Base-by-base conservation (phyloP, 169 alveolate species). In the Eimeria sp. region DNA sequence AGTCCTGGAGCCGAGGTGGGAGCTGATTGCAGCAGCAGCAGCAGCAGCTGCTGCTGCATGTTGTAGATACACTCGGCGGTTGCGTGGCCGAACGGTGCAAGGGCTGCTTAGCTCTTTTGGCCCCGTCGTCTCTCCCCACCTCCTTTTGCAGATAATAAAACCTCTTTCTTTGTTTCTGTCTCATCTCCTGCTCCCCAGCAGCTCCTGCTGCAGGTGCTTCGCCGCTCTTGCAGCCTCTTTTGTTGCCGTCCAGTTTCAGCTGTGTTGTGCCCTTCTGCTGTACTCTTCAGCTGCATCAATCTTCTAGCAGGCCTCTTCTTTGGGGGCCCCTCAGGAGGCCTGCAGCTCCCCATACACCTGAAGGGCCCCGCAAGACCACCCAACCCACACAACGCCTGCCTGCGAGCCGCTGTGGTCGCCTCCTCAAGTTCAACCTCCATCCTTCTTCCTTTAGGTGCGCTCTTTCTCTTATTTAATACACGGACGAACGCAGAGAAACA, bases 241-340 rank as follows among this genome's bases (percentile, higher is more conserved):
- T 65, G 75, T 20, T 25, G 13, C 75, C 75, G 13, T 65, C n/a
- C 40, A 7, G 40, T 65, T 65, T 11, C 75, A 6, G 34, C 40
- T 30, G 14, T 65, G 43, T 40, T 65, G 75, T 5, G 70, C 5
- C 27, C 70, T 25, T 11, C 75, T 65, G 75, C 75, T 65, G 75
- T 40, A 54, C 14, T 20, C 75, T 25, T 30, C 75, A 25, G 75
- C 75, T 11, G 75, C 40, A 5, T 40, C 22, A 4, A 25, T 25
- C 13, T 6, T 20, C 43, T 13, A 65, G 40, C 75, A 65, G 75
- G 75, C 75, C 75, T 20, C 75, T 65, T 65, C 61, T 54, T 54
- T 65, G 75, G 75, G 75, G 75, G 75, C 75, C 75, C 75, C 75
- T 70, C 25, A 70, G 78, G 78, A 30, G 49, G 78, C 20, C 49